Base-by-base conservation (phyloP, 2,329 filamentous ascomycete species). In the Fusarium verrucosum region DNA sequence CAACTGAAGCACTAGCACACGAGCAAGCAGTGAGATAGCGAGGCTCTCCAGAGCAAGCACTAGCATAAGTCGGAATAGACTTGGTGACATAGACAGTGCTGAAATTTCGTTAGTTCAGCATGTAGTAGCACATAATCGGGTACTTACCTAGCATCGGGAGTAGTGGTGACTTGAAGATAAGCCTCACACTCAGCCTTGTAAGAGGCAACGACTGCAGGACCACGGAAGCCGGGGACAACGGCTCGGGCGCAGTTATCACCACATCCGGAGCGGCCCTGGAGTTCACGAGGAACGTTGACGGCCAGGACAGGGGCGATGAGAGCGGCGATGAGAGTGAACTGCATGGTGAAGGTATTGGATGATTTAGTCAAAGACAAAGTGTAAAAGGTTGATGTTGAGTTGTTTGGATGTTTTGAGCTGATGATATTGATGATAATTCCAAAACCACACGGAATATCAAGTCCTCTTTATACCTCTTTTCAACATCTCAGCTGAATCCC, bases 1-100 rank as follows among this genome's bases (percentile, higher is more conserved):
- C 47, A 10, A 37, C 20, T 16, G 66, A 55, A 19, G 61, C 64
- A 10, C 57, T 41, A 2, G 62, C 60, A 16, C 67, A 70, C 10
- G 61, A 60, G 23, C 66, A 70, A 11, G 66, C 67, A 17, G 67
- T 70, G 19, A 65, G 50, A 14, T 70, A 70, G 5, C 66, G 61
- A 49, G 46, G 10, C 23, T 50, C 56, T 10, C 66, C 67, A 4
- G 66, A 70, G 22, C 66, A 70, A n/a, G 61, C 64, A 23, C 53
- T 68, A 8, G 64, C 64, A 32, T 70, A 70, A 5, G 67, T 66
- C 10, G 67, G 67, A 20, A 66, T 36, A 19, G 67, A 53, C 49
- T 66, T 68, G 26, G 60, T 65, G 2, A 69, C 56, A 20, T 55
- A 65, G 10, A 68, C 46, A 36, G 67, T 69, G 47, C 61, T 70